A percentile compares a stretch with the other conserved stretches of the same genome.
Conservation (phyloP, 164 flowering plant genomes). For the Houttuynia cordata region DNA sequence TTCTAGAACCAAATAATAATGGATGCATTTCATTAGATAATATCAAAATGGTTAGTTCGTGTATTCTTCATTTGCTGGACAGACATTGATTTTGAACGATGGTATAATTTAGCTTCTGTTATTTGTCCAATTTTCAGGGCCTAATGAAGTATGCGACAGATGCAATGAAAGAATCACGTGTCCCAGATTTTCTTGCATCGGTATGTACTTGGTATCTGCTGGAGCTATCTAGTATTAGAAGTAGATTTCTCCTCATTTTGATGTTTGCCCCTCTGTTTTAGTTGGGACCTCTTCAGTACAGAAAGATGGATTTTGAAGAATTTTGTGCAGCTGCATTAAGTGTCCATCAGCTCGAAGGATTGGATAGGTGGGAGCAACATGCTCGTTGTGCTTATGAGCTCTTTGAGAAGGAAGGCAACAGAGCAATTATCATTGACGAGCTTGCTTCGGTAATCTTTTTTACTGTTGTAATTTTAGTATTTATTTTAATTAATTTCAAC, state of each 20-base stretch:
- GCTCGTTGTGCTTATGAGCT: constrained; percentile 83
- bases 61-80: neutral
- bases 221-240: neutral
- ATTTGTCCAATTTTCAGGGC: constrained; percentile 36
- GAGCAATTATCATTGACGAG: constrained; percentile 82
- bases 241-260: too few species aligned
- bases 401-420: constrained; percentile 84
- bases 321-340: constrained; percentile 87
- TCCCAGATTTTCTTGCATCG: constrained; percentile 58
- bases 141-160: constrained; percentile 68
- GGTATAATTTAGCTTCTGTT: neutral
- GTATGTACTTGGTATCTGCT: constrained; percentile 19
- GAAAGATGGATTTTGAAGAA: constrained; percentile 92
- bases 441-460: constrained; percentile 70
- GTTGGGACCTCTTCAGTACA: constrained; percentile 76
- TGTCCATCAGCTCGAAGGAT: constrained; percentile 87
- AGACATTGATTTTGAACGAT: neutral
- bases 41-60: constrained; percentile 40
- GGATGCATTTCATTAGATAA: constrained; percentile 57
- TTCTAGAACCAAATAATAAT: constrained; percentile 54
- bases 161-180: constrained; percentile 89
- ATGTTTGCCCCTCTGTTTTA: constrained; percentile 17
- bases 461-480: neutral
- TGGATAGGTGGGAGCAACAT: constrained; percentile 86
- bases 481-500: neutral